Evolutionary conservation across 2,329 filamentous ascomycete genomes (phyloP).

Genomic region (Pochonia chlamydosporia): DNA sequence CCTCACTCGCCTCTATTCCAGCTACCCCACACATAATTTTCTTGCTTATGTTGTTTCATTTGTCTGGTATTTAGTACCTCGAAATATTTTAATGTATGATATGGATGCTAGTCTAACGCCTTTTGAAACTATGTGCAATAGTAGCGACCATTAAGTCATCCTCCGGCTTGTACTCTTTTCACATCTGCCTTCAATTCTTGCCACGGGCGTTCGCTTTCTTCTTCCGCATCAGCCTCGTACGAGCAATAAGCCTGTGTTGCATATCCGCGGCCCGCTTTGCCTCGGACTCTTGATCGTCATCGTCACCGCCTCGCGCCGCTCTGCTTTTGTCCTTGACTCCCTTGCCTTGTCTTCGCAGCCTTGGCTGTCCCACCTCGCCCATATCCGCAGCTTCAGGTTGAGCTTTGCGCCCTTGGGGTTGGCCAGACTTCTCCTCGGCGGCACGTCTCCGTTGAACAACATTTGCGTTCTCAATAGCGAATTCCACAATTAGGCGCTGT

Average conservation of each 20-base stretch:
- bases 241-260: conserved; percentile 73
- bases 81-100: too few species aligned
- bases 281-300: conserved; percentile 17
- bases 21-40: too few species aligned
- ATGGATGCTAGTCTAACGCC: too few species aligned
- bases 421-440: conserved; percentile 28
- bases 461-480: conserved; percentile 96
- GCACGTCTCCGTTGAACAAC: conserved; percentile 70
- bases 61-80: too few species aligned
- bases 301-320: conserved; percentile 21
- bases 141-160: too few species aligned
- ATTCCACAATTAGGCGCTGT: conserved; percentile 89
- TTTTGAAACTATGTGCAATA: too few species aligned
- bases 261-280: conserved; percentile 33
- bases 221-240: conserved; percentile 75
- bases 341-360: not conserved
- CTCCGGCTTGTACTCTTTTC: too few species aligned
- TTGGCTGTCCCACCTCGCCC: not conserved
- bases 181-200: conserved; percentile 8
- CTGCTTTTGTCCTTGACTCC: not conserved
- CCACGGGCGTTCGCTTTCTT: conserved; percentile 46
- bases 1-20: not conserved
- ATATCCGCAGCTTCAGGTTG: conserved; percentile 19
- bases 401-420: conserved; percentile 25
- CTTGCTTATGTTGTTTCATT: too few species aligned